Percentiles rank a stretch among this genome's conserved stretches.
These are phyloP conservation scores for Pinus taeda DNA, from an alignment of 75 land plant genomes.

Conservation along the genomic window DNA sequence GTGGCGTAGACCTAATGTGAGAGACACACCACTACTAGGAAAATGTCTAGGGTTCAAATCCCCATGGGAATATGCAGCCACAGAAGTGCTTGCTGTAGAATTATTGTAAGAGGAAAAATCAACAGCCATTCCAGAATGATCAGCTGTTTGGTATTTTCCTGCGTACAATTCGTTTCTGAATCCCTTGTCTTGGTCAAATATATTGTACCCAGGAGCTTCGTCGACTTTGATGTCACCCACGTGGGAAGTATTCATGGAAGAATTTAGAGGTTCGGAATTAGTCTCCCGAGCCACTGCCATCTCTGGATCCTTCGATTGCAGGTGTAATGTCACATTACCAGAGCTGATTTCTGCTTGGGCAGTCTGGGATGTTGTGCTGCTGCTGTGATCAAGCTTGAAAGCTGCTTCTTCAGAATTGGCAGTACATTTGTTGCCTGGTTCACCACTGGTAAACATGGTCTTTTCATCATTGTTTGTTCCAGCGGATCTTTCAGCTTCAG, in stretches of 20 bases:
- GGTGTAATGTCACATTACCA: too few species aligned
- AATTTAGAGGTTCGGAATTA: too few species aligned
- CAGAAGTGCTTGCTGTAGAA: background rate
- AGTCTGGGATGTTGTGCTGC: conserved; percentile 5
- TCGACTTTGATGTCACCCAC: too few species aligned
- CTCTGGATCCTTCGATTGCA: too few species aligned
- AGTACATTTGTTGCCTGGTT: background rate
- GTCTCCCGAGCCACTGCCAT: too few species aligned
- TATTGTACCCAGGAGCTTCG: background rate
- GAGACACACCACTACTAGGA: conserved; percentile 48
- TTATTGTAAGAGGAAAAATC: conserved; percentile 6
- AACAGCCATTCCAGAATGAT: background rate
- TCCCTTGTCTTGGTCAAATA: background rate
- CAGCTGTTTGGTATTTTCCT: background rate
- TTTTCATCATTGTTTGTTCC: background rate
- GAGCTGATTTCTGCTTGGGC: background rate
- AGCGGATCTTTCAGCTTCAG: background rate
- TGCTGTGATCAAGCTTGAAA: background rate
- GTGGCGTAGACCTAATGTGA: conserved; percentile 70
- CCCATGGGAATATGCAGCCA: conserved; percentile 6
- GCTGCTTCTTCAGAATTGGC: background rate
- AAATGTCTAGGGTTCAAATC: conserved; percentile 8
- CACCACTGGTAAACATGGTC: background rate
- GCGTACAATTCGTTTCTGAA: background rate
- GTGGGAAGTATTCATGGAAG: too few species aligned